Base-by-base conservation (phyloP, 352 stramenopile genomes). In the Phytophthora citrophthora region DNA sequence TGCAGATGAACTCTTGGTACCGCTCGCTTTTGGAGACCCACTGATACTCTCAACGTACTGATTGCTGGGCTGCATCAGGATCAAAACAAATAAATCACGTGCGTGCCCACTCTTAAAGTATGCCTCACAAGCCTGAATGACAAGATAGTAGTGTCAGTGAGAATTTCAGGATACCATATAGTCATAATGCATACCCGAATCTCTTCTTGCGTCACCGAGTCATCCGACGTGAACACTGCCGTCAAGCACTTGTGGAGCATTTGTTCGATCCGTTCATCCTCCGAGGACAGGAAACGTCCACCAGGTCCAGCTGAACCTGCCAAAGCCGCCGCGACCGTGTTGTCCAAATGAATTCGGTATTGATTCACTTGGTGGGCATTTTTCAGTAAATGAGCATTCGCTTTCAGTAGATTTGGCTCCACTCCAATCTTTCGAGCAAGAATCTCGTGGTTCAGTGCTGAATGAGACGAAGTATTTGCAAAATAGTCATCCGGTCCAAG, bases 21-120 rank as follows among this genome's bases (percentile, higher is more conserved):
- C 76, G 15, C 70, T 60, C 39, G 61, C 31, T 24, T 66, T 56
- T 13, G 61, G 36, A 36, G 60, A 72, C 24, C 73, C 52, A 27
- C 52, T 76, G 23, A 73, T 71, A 18, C 52, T 79, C 40, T 90
- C 81, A 7, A 83, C 79, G 45, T 91, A 91, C 48, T 91, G 82
- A 29, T 93, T 85, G 34, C 68, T 89, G 2, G 86, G 86, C 44
- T 95, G 86, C 86, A 93, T 93, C n/a, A 95, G 54, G 27, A 95
- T 95, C 31, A 95, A 61, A 24, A 95, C 86, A 48, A 95, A 92
- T 16, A 95, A 51, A 34, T 95, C 86, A 20, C 86, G 71, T 0
- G 86, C 86, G 48, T 93, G 89, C 40, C 77, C 72, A 27, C 68
- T 79, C 50, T 90, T 92, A 64, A 95, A 93, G 15, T 76, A 61